A percentile compares a stretch with the other conserved stretches of the same genome.
phyloP scores from a whole-genome alignment of 1,139 yeast species.

The Protomyces lactucae-debilis region DNA sequence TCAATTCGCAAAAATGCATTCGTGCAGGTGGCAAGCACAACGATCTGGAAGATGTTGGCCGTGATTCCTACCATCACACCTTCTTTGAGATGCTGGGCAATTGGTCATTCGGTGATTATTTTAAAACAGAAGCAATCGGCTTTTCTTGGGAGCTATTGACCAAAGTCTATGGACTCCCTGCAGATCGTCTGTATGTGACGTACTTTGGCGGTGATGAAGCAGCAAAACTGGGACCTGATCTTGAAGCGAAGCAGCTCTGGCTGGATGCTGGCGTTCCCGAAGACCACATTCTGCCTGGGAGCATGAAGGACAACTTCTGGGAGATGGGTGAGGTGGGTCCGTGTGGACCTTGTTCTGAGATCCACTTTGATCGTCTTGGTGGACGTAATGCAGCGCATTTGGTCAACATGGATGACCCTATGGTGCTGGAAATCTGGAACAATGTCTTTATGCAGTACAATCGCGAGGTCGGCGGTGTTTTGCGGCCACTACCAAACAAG shows the following conservation, averaged over 20 bases:
- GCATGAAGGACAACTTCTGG: conserved; percentile 92
- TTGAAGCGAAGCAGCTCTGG: conserved; percentile 90
- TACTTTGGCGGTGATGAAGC: conserved; percentile 89
- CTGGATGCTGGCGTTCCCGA: conserved; percentile 78
- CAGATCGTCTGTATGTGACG: conserved; percentile 81
- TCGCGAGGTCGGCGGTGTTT: conserved; percentile 82
- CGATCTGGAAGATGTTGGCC: conserved; percentile 96
- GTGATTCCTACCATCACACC: conserved; percentile 89
- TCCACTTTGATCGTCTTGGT: conserved; percentile 96
- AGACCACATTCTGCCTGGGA: conserved; percentile 88
- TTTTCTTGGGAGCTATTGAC: conserved; percentile 92
- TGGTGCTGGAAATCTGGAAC: conserved; percentile 96
- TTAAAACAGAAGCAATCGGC: conserved; percentile 84
- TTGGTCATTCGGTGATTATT: conserved; percentile 99
- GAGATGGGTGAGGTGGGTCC: conserved; percentile 99
- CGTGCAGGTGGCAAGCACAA: conserved; percentile 99
- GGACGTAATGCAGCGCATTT: conserved; percentile 88
- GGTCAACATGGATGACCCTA: conserved; percentile 95
- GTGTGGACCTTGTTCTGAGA: conserved; percentile 98
- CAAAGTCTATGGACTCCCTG: conserved; percentile 68
- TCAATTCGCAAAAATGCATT: conserved; percentile 93
- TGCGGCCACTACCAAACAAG: conserved; percentile 80
- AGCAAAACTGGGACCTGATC: conserved; percentile 84
- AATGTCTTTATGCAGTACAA: conserved; percentile 93
- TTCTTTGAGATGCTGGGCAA: conserved; percentile 98